phyloP scores from a whole-genome alignment of 805 yeast species.

The Metschnikowia drakensbergensis region DNA sequence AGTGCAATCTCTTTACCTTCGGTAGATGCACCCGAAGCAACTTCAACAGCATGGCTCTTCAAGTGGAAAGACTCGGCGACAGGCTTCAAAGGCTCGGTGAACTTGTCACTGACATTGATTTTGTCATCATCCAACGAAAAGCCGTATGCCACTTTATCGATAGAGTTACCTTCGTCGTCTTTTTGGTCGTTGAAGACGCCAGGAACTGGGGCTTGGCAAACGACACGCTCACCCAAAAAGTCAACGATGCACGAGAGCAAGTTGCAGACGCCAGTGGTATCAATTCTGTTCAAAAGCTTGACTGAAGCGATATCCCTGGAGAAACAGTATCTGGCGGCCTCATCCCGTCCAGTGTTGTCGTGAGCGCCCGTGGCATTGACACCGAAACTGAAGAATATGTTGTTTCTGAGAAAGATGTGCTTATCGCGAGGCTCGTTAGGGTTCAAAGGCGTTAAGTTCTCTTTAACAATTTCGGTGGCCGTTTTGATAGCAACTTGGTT shows the following conservation, averaged over 20 bases:
- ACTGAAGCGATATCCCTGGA: conserved; percentile 76
- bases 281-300: conserved; percentile 62
- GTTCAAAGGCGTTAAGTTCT: conserved; percentile 73
- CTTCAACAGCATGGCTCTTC: conserved; percentile 60
- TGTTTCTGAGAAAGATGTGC: conserved; percentile 72
- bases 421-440: conserved; percentile 63
- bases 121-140: conserved; percentile 55
- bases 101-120: conserved; percentile 48
- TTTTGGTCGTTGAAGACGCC: conserved; percentile 59
- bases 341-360: conserved; percentile 68
- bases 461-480: conserved; percentile 70
- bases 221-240: conserved; percentile 80
- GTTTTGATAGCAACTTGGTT: conserved; percentile 72
- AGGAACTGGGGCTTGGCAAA: conserved; percentile 95
- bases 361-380: conserved; percentile 61
- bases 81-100: conserved; percentile 52
- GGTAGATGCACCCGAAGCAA: conserved; percentile 39
- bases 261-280: conserved; percentile 59
- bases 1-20: conserved; percentile 49
- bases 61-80: conserved; percentile 76
- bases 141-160: conserved; percentile 65
- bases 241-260: conserved; percentile 85
- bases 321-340: conserved; percentile 78
- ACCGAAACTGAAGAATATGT: conserved; percentile 82
- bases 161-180: conserved; percentile 15